Conservation (phyloP, 148 eudicot genomes). For the Drosera capensis region DNA sequence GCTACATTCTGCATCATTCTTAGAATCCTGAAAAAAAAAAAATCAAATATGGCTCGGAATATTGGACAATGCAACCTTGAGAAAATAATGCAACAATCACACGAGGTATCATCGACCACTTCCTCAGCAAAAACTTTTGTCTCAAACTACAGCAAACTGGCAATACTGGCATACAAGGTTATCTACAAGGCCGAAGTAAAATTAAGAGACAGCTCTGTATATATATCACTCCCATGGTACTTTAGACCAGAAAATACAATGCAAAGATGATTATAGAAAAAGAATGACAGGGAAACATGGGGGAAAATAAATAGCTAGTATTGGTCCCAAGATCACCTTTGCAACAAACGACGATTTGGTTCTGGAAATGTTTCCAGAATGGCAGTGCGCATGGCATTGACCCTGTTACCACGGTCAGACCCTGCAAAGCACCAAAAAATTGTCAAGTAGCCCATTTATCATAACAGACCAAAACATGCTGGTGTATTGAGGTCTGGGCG, state of each 20-base stretch:
- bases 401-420: slow-evolving; percentile 66
- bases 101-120: too few species aligned
- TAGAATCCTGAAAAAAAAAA: slow-evolving; percentile 51
- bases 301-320: too few species aligned
- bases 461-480: not conserved
- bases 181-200: too few species aligned
- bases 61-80: not conserved
- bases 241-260: too few species aligned
- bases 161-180: too few species aligned
- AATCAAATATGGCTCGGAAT: slow-evolving; percentile 1
- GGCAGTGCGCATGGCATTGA: slow-evolving; percentile 71
- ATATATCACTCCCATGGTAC: too few species aligned
- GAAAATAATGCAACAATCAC: not conserved
- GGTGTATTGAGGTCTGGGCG: not conserved
- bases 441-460: not conserved
- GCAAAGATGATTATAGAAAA: too few species aligned
- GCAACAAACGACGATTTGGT: slow-evolving; percentile 83
- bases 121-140: too few species aligned
- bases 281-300: too few species aligned
- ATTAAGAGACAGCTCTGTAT: too few species aligned
- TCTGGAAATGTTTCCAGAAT: slow-evolving; percentile 93
- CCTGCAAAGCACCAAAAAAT: slow-evolving; percentile 20
- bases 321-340: too few species aligned
- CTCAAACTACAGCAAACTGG: too few species aligned
- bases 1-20: slow-evolving; percentile 80